Percentiles rank a stretch among this genome's conserved stretches.
Evolutionary conservation across 176 grass and related monocot genomes (phyloP).

Genomic region (Lolium perenne): DNA sequence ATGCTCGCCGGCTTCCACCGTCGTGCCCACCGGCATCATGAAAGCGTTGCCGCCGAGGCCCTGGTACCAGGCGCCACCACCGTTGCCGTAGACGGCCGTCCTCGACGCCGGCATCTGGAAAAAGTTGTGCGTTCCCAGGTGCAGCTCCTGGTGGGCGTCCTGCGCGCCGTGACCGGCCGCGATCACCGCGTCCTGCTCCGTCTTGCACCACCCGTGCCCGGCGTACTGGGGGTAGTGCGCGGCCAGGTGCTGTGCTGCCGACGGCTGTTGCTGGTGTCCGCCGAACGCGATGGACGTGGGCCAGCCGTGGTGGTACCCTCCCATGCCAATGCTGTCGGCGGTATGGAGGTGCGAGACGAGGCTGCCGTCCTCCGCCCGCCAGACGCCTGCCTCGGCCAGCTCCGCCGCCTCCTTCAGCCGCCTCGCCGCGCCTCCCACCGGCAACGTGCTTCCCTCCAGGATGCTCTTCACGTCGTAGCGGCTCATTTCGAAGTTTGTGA

Average conservation of each 20-base stretch:
- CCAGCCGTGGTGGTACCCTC: conserved; percentile 44
- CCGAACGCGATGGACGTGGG: conserved; percentile 45
- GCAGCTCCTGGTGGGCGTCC: conserved; percentile 58
- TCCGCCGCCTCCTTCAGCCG: conserved; percentile 60
- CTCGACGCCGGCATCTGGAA: conserved; percentile 56
- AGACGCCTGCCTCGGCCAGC: conserved; percentile 48
- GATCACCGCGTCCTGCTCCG: conserved; percentile 54
- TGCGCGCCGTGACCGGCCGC: conserved; percentile 42
- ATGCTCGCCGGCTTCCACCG: conserved; percentile 38
- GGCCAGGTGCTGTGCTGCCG: conserved; percentile 45
- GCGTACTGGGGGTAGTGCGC: conserved; percentile 52
- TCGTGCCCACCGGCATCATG: conserved; percentile 54
- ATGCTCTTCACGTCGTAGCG: conserved; percentile 81
- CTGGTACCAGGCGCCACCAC: conserved; percentile 30
- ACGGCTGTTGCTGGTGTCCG: conserved; percentile 51
- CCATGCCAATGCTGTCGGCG: conserved; percentile 48
- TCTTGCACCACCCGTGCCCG: conserved; percentile 64
- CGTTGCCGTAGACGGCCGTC: conserved; percentile 37
- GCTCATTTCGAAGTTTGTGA: conserved; percentile 84
- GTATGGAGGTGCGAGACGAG: conserved; percentile 38
- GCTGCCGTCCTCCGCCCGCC: conserved; percentile 46
- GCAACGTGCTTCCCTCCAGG: conserved; percentile 59
- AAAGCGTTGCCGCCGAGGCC: conserved; percentile 44
- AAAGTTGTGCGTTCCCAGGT: conserved; percentile 63
- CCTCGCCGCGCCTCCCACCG: conserved; percentile 52